Evolutionary conservation across 2,329 filamentous ascomycete species (phyloP).

Genomic region (Hymenoscyphus fraxineus): DNA sequence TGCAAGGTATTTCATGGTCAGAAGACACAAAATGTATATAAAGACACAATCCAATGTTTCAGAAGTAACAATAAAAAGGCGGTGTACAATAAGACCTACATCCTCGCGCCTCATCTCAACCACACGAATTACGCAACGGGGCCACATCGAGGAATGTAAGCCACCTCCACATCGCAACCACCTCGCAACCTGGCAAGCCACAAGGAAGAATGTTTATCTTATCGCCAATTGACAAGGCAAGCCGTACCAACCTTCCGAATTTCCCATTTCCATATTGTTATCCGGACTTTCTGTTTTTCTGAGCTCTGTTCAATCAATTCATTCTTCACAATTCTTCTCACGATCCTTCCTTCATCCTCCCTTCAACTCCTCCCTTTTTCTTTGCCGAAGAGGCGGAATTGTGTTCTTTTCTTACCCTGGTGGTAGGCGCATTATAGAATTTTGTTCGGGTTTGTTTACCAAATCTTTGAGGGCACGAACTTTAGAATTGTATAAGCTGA

Average conservation of each 20-base stretch:
- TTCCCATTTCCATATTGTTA: not conserved
- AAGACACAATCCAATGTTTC: not conserved
- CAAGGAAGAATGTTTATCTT: slow-evolving; percentile 2
- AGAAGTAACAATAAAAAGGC: not conserved
- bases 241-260: not conserved
- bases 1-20: too few relatives aligned
- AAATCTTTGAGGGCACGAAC: not conserved
- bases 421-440: not conserved
- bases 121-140: too few relatives aligned
- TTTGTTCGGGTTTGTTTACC: not conserved
- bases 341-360: not conserved
- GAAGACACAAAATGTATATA: too few relatives aligned
- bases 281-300: not conserved
- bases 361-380: not conserved
- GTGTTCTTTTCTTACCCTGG: not conserved
- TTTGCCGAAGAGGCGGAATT: not conserved
- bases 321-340: not conserved
- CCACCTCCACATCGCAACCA: not conserved
- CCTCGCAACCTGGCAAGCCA: not conserved
- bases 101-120: not conserved
- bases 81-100: not conserved
- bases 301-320: not conserved
- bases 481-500: not conserved
- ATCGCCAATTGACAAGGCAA: not conserved
- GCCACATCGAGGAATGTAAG: not conserved